Conservation (phyloP, 768 basidiomycete genomes). For the Lepiota subincarnata region DNA sequence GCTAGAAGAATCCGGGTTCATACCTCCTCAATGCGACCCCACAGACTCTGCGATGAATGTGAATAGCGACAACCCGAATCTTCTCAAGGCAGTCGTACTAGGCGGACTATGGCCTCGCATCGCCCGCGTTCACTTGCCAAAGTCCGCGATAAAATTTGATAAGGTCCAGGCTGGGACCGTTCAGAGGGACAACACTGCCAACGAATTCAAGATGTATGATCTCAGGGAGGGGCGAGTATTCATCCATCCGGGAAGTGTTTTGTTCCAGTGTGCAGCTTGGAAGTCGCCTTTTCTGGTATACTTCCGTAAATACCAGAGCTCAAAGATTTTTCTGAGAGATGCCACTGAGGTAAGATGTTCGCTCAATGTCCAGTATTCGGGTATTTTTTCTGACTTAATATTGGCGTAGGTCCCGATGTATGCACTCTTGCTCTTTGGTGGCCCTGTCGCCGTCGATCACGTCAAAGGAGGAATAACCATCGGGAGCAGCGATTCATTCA, state of each 20-base stretch:
- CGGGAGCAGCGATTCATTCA: conserved; percentile 43
- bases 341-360: conserved; percentile 69
- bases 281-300: conserved; percentile 78
- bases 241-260: conserved; percentile 76
- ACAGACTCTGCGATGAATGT: conserved; percentile 51
- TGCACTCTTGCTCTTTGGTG: conserved; percentile 80
- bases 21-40: conserved; percentile 43
- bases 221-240: conserved; percentile 64
- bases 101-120: conserved; percentile 87
- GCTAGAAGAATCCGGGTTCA: conserved; percentile 67
- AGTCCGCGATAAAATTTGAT: conserved; percentile 77
- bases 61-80: conserved; percentile 62
- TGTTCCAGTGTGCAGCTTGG: conserved; percentile 73
- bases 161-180: conserved; percentile 80
- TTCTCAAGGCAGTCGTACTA: conserved; percentile 80
- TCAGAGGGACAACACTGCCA: conserved; percentile 79
- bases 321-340: conserved; percentile 81
- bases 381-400: neutral
- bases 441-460: conserved; percentile 73
- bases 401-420: conserved; percentile 74
- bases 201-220: conserved; percentile 82
- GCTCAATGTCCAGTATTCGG: neutral
- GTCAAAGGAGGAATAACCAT: conserved; percentile 72
- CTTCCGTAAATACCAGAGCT: conserved; percentile 79
- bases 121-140: conserved; percentile 70